phyloP scores from a whole-genome alignment of 2,329 filamentous ascomycete genomes.

The Ceratocystis albifundus region DNA sequence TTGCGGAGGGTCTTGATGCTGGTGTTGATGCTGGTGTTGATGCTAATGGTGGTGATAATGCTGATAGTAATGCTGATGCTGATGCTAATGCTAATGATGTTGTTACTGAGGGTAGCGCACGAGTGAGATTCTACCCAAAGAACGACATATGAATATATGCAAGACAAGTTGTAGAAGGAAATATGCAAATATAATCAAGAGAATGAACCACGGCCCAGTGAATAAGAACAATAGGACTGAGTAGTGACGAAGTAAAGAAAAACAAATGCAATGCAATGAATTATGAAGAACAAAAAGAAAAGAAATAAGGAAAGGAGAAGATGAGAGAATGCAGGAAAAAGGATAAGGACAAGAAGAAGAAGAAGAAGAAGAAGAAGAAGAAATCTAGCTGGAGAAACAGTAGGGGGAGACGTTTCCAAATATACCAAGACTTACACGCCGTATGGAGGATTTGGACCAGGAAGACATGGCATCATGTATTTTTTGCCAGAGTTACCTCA shows the following conservation, averaged over 20 bases:
- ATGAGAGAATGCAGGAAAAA: not conserved
- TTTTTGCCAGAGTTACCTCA: too few species aligned
- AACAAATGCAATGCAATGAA: constrained; percentile 2
- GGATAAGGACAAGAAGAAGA: not conserved
- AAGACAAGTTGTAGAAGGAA: not conserved
- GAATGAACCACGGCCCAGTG: not conserved
- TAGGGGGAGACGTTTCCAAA: not conserved
- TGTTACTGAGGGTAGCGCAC: not conserved
- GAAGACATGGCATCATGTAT: too few species aligned
- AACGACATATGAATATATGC: not conserved
- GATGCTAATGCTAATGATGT: not conserved
- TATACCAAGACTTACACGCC: not conserved
- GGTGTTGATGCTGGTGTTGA: not conserved
- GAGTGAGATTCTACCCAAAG: not conserved
- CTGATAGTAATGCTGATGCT: not conserved
- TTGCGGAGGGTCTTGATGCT: not conserved
- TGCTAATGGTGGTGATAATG: not conserved
- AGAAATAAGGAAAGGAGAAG: constrained; percentile 11
- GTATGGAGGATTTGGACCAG: too few species aligned
- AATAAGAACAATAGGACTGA: not conserved
- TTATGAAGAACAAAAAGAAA: not conserved
- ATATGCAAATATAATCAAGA: constrained; percentile 12
- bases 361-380: not conserved
- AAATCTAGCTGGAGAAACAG: not conserved
- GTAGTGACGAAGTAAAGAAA: not conserved